These are phyloP conservation scores for Peronospora belbahrii DNA, from an alignment of 352 stramenopile species.

Conservation along the genomic window DNA sequence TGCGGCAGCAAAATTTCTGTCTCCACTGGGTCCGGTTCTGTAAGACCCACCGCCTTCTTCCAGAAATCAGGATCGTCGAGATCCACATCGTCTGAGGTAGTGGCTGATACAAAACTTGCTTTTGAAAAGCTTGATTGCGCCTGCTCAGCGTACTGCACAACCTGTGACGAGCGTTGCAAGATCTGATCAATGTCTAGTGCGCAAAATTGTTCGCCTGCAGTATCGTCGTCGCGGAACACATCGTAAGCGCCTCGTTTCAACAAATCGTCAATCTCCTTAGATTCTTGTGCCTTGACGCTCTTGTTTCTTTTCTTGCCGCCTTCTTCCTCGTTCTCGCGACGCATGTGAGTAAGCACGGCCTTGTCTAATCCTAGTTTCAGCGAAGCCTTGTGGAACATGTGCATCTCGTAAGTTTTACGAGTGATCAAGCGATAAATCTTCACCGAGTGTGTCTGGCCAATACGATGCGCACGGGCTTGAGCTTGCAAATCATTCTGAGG, in stretches of 20 bases:
- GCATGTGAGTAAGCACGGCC: constrained; percentile 88
- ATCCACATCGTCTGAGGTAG: constrained; percentile 90
- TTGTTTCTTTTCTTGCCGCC: constrained; percentile 72
- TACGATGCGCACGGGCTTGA: constrained; percentile 85
- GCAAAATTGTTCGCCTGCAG: constrained; percentile 92
- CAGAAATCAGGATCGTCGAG: constrained; percentile 99
- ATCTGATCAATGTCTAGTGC: constrained; percentile 98
- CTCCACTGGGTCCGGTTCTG: constrained; percentile 60
- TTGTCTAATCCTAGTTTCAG: constrained; percentile 91
- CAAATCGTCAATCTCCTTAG: constrained; percentile 88
- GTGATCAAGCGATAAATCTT: constrained; percentile 88
- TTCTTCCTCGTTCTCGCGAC: constrained; percentile 78
- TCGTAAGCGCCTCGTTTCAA: constrained; percentile 89
- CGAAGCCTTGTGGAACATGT: constrained; percentile 92
- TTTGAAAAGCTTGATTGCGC: constrained; percentile 87
- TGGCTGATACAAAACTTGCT: constrained; percentile 88
- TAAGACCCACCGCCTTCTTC: constrained; percentile 94
- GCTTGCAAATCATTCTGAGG: constrained; percentile 96
- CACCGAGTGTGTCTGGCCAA: constrained; percentile 87
- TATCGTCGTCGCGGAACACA: constrained; percentile 88
- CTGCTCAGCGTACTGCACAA: constrained; percentile 82
- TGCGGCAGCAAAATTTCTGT: constrained; percentile 54
- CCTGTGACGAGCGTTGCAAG: constrained; percentile 83
- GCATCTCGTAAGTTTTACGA: constrained; percentile 91
- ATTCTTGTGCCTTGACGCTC: constrained; percentile 71